These are phyloP conservation scores for Pseudogymnoascus sp. DNA, from an alignment of 2,329 filamentous ascomycete species.

Conservation along the genomic window DNA sequence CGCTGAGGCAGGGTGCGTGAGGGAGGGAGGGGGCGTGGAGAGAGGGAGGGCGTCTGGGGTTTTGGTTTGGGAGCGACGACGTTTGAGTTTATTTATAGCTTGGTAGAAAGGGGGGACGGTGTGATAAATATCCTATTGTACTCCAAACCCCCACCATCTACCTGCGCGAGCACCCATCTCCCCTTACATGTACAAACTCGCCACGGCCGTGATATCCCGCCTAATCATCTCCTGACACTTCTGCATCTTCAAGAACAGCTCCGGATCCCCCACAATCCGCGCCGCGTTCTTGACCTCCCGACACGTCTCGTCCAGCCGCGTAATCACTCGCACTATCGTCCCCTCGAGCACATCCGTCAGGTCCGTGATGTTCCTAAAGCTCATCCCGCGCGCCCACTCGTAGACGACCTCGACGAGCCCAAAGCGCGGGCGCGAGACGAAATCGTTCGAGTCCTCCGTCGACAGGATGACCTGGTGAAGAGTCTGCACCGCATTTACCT, in stretches of 20 bases:
- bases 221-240: conserved; percentile 96
- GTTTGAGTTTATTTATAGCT: too few relatives aligned
- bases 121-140: not conserved
- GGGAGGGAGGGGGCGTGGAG: not conserved
- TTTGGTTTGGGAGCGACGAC: too few relatives aligned
- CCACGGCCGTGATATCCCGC: conserved; percentile 85
- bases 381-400: conserved; percentile 96
- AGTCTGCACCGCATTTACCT: conserved; percentile 84
- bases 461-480: conserved; percentile 86
- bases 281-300: conserved; percentile 96
- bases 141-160: not conserved
- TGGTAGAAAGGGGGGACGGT: too few relatives aligned
- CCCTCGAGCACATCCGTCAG: conserved; percentile 95
- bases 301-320: conserved; percentile 88
- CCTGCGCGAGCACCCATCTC: too few relatives aligned
- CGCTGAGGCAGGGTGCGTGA: conserved; percentile 31
- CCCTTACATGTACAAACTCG: conserved; percentile 84
- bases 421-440: conserved; percentile 77
- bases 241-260: conserved; percentile 93
- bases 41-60: not conserved
- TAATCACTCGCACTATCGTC: conserved; percentile 93
- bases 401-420: conserved; percentile 96
- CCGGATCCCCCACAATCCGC: conserved; percentile 87
- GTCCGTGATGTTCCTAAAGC: conserved; percentile 94
- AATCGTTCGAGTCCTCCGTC: conserved; percentile 85